These are phyloP conservation scores for Globisporangium okanoganense DNA, from an alignment of 352 stramenopile species.

Conservation along the genomic window DNA sequence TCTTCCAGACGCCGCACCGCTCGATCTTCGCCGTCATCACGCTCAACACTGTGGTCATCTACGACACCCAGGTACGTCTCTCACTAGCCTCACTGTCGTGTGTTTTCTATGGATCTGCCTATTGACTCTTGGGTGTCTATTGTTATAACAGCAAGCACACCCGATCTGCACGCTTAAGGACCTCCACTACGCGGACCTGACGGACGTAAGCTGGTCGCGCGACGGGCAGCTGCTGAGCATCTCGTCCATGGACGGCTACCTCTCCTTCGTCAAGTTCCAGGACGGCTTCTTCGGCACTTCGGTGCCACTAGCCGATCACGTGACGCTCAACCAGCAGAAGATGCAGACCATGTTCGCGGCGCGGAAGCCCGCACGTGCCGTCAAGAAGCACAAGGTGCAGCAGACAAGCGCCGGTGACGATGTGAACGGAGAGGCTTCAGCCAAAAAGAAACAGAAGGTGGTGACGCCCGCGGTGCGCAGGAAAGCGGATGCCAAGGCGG, in stretches of 20 bases:
- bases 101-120: neutral
- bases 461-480: conserved; percentile 19
- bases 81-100: neutral
- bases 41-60: conserved; percentile 92
- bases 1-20: conserved; percentile 81
- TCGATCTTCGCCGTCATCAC: conserved; percentile 94
- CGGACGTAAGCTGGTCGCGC: conserved; percentile 89
- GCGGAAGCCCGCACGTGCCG: conserved; percentile 42
- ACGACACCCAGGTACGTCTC: conserved; percentile 89
- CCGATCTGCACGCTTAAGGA: conserved; percentile 89
- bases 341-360: conserved; percentile 57
- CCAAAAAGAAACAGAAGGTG: conserved; percentile 28
- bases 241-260: conserved; percentile 95
- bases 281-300: conserved; percentile 76
- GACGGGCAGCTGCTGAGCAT: conserved; percentile 92
- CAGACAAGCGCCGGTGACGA: neutral
- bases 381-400: conserved; percentile 43
- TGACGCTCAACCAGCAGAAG: conserved; percentile 43
- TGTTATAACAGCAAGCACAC: conserved; percentile 42
- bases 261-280: conserved; percentile 92
- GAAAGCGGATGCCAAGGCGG: conserved; percentile 12
- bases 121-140: conserved; percentile 13
- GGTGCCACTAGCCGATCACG: conserved; percentile 31
- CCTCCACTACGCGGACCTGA: conserved; percentile 94
- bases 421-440: neutral